Evolutionary conservation across 768 basidiomycete genomes (phyloP), one percentile per base, ranked within the genome.

Genomic region (Rhizopogon vesiculosus): DNA sequence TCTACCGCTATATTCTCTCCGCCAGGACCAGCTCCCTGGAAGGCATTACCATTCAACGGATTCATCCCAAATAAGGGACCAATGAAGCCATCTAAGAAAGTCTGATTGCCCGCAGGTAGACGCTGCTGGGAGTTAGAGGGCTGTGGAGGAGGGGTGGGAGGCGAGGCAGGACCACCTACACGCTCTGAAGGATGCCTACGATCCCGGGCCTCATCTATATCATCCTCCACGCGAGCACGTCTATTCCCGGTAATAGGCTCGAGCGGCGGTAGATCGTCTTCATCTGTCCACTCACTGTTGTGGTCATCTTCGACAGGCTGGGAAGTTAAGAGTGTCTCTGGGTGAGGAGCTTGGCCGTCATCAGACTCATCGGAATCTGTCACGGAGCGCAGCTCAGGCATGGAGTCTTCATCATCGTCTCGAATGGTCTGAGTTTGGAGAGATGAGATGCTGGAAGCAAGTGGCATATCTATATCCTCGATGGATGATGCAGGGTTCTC

Each of bases 181-280:
- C 86, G 81, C 65, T 86, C 78, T 19, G 83, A 84, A 16, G 86
- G 84, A 62, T 86, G 84, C 54, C 86, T 77, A 54, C 79, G 76
- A 62, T 87, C 82, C 40, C 84, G 70, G 12, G 82, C 83, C 7
- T 78, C 76, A 58, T 87, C 84, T 6, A 76, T 76, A 54, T 86
- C 85, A 53, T 84, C 80, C 2, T 86, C 83, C 3, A 85, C 82
- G 42, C 85, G 71, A 16, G 78, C 74, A 22, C 84, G 84, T 42
- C 84, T 71, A 46, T 65, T 76, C 13, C 71, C 64, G 5, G 65
- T 45, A 16, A 67, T 64, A 16, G 72, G 68, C 56, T 69, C 69
- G 8, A 72, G 57, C 7, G 66, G 56, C 0, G 71, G 73, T 52
- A 71, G 63, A 42, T 65, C 61, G 28, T 65, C 66, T 51, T 69